These are phyloP conservation scores for Amoeboaphelidium occidentale DNA, from an alignment of 371 early-diverging fungal genomes.

Conservation along the genomic window DNA sequence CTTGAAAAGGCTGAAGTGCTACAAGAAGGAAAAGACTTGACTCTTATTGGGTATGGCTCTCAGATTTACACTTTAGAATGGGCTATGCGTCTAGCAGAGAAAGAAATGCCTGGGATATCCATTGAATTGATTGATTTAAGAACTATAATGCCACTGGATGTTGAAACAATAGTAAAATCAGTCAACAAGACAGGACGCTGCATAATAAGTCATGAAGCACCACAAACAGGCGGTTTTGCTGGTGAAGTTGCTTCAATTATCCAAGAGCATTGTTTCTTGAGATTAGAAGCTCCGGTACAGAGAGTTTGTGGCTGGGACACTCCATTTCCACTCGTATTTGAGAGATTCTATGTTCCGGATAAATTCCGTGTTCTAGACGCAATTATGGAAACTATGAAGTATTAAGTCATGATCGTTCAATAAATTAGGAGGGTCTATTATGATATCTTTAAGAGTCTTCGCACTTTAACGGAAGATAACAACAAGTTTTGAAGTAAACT, in stretches of 20 bases:
- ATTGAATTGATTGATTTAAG: conserved; percentile 86
- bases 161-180: conserved; percentile 67
- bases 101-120: conserved; percentile 59
- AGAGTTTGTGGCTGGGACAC: conserved; percentile 75
- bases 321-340: conserved; percentile 83
- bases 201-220: conserved; percentile 86
- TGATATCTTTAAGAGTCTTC: no score
- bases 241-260: conserved; percentile 82
- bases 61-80: conserved; percentile 79
- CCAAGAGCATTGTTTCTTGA: conserved; percentile 57
- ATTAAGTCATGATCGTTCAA: no score
- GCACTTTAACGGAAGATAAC: no score
- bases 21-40: conserved; percentile 66
- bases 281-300: conserved; percentile 60
- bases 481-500: no score
- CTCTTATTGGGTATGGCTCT: conserved; percentile 79
- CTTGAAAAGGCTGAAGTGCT: conserved; percentile 81
- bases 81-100: conserved; percentile 66
- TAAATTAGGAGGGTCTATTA: no score
- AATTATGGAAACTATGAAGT: conserved; percentile 46
- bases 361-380: conserved; percentile 66
- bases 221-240: conserved; percentile 72
- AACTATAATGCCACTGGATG: conserved; percentile 80
- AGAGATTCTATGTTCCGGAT: conserved; percentile 79
- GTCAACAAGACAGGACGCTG: conserved; percentile 88